Evolutionary conservation across 495 filamentous ascomycete genomes (phyloP).

Genomic region (Friedmanniomyces simplex): DNA sequence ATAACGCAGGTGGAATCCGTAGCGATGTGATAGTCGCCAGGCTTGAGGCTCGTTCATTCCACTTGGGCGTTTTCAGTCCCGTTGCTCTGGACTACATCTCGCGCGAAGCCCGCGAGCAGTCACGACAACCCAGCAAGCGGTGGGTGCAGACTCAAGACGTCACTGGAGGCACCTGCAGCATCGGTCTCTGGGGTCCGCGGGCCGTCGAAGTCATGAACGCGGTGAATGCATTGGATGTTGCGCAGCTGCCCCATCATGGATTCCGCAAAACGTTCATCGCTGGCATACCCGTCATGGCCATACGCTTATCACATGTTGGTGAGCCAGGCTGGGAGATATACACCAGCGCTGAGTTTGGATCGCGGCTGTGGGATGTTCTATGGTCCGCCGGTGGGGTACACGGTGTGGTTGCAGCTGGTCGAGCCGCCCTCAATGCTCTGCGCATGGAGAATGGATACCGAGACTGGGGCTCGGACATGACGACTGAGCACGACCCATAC

Average conservation of each 20-base stretch:
- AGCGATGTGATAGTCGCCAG: constrained; percentile 36
- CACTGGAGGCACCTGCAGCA: constrained; percentile 41
- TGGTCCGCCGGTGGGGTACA: constrained; percentile 37
- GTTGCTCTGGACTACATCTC: constrained; percentile 37
- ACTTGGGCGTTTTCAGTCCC: constrained; percentile 38
- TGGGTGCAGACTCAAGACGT: constrained; percentile 40
- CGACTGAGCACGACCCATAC: constrained; percentile 40
- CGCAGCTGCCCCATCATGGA: constrained; percentile 34
- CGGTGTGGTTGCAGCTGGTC: constrained; percentile 40
- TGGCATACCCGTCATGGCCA: constrained; percentile 35
- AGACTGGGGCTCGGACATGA: constrained; percentile 38
- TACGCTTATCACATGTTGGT: constrained; percentile 41
- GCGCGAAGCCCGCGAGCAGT: constrained; percentile 34
- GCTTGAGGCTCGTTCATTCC: constrained; percentile 34
- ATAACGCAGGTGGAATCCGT: constrained; percentile 34
- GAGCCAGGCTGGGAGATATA: constrained; percentile 45
- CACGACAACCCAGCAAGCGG: constrained; percentile 13
- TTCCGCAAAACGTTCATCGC: constrained; percentile 24
- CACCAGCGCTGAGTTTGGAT: constrained; percentile 38
- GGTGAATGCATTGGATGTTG: constrained; percentile 33
- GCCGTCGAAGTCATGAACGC: constrained; percentile 31
- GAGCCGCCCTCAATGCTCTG: constrained; percentile 39
- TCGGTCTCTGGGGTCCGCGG: constrained; percentile 44
- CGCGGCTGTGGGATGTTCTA: constrained; percentile 38
- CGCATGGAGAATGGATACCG: constrained; percentile 41